Evolutionary conservation across 495 filamentous ascomycete species (phyloP).

Genomic region (Diplogelasinospora grovesii): DNA sequence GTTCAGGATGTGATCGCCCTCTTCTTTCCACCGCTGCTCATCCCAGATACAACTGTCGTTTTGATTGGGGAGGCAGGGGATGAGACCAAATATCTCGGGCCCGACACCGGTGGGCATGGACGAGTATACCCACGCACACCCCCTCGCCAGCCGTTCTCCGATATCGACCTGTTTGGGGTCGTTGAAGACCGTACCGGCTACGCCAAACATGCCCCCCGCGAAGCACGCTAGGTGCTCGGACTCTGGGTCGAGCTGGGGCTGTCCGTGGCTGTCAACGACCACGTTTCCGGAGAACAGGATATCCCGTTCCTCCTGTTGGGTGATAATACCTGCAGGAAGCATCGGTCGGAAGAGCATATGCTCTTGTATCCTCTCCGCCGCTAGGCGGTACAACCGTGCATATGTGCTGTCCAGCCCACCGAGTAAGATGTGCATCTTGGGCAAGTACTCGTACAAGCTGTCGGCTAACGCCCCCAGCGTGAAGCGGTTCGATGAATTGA

Average conservation of each 20-base stretch:
- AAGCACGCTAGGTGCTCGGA: conserved; percentile 59
- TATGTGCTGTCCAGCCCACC: conserved; percentile 28
- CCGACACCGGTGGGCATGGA: conserved; percentile 74
- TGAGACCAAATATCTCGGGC: conserved; percentile 64
- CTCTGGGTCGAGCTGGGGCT: conserved; percentile 20
- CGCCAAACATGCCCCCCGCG: conserved; percentile 79
- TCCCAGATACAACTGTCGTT: conserved; percentile 28
- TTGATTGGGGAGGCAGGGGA: conserved; percentile 48
- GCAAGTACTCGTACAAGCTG: conserved; percentile 83
- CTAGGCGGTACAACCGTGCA: conserved; percentile 37
- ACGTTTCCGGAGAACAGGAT: conserved; percentile 55
- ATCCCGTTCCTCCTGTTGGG: conserved; percentile 50
- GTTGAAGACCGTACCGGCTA: conserved; percentile 70
- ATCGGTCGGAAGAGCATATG: conserved; percentile 59
- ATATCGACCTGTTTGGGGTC: conserved; percentile 63
- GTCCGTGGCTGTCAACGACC: conserved; percentile 1
- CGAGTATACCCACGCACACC: conserved; percentile 83
- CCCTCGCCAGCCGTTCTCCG: conserved; percentile 70
- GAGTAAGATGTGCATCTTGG: conserved; percentile 50
- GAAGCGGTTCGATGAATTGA: conserved; percentile 39
- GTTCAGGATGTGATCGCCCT: conserved; percentile 45
- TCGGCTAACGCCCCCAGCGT: conserved; percentile 74
- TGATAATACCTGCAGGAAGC: conserved; percentile 38
- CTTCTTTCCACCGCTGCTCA: conserved; percentile 21
- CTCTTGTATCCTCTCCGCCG: conserved; percentile 55